phyloP scores from a whole-genome alignment of 2,329 filamentous ascomycete species.

The Monilinia vaccinii-corymbosi region DNA sequence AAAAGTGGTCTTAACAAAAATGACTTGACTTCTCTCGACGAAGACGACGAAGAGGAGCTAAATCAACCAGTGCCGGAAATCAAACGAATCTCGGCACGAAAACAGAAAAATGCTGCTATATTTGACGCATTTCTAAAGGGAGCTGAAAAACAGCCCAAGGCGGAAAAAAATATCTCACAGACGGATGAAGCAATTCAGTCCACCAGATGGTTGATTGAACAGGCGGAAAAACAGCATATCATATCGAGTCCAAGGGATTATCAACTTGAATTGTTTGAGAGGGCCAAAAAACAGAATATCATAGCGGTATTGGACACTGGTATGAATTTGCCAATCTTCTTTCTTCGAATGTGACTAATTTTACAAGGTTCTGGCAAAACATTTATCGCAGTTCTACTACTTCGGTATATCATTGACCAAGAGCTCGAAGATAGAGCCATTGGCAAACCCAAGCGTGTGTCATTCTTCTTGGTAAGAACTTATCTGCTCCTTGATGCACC shows the following conservation, averaged over 20 bases:
- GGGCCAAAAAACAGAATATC: slow-evolving; percentile 73
- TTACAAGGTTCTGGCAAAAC: slow-evolving; percentile 71
- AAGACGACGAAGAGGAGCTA: slow-evolving; percentile 15
- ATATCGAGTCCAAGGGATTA: slow-evolving; percentile 80
- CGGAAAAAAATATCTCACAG: background rate
- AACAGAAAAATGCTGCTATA: slow-evolving; percentile 40
- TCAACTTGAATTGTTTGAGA: slow-evolving; percentile 83
- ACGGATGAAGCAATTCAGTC: slow-evolving; percentile 23
- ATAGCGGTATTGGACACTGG: slow-evolving; percentile 91
- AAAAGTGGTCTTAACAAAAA: background rate
- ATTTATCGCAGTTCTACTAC: slow-evolving; percentile 80
- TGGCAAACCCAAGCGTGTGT: slow-evolving; percentile 51
- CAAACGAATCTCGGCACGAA: slow-evolving; percentile 37
- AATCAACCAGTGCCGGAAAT: slow-evolving; percentile 28
- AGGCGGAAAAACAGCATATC: slow-evolving; percentile 38
- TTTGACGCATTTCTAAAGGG: slow-evolving; percentile 33
- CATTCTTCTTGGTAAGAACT: slow-evolving; percentile 66
- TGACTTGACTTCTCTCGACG: background rate
- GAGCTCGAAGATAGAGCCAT: slow-evolving; percentile 62
- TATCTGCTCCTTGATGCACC: too few relatives aligned
- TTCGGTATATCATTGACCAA: slow-evolving; percentile 65
- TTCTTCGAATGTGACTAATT: background rate
- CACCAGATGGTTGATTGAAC: slow-evolving; percentile 27
- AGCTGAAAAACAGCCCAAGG: background rate
- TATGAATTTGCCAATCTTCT: slow-evolving; percentile 31